Evolutionary conservation across 495 filamentous ascomycete genomes (phyloP), one percentile per base, ranked within the genome.

Genomic region (Podospora appendiculata): DNA sequence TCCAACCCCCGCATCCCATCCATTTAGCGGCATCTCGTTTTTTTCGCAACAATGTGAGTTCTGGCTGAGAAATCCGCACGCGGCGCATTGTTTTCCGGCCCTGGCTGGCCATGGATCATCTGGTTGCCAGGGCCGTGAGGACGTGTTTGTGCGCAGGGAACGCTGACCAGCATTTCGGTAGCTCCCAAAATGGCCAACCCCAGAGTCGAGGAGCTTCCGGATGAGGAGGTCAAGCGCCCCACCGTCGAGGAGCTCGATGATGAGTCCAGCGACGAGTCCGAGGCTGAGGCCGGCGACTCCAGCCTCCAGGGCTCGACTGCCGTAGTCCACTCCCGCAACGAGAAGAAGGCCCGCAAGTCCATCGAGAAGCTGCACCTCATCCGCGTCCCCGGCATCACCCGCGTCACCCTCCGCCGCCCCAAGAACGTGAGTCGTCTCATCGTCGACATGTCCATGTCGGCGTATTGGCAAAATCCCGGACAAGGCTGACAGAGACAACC

Each of bases 311-410:
- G 92, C 65, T 88, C 89, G 58, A 79, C 83, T 42, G 87, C 95
- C 68, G 82, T 89, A 52, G 85, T 97, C 61, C 92, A 97, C 81
- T 95, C 88, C 62, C 89, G 93, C 71, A 95, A 95, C 77, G 94
- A 99, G 86, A 99, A 99, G 86, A 99, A 97, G 82, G 94, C 94
- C 50, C 83, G 94, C 69, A 97, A 97, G 79, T 88, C 89, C 65
- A 95, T 98, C 71, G 88, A 88, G 63, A 99, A 99, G 84, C 81
- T 97, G 64, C 92, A 95, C 63, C 77, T 99, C 68, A 94, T 90
- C 79, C 90, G 91, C 62, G 87, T 99, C 58, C 85, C 87, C 57
- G 94, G 94, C 66, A 99, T 99, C 70, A 99, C 94, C 60, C 83
- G 93, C 70, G 94, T 99, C 60, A 99, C 94, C 45, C 82, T 99